Evolutionary conservation across 75 land plant species (phyloP).

Genomic region (Cupressus sempervirens): DNA sequence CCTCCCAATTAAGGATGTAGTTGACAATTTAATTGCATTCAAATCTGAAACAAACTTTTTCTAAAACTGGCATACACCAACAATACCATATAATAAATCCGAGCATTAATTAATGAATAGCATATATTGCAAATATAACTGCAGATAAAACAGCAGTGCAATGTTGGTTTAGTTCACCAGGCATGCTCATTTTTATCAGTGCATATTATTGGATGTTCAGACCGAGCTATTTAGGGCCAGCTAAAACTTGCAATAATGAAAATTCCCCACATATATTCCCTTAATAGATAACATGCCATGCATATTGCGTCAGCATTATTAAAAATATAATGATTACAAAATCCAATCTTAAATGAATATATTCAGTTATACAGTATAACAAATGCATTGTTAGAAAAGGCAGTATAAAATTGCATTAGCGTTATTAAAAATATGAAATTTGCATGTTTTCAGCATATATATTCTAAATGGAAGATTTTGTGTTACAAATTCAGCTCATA

Average conservation of each 20-base stretch:
- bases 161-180: not conserved
- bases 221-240: not conserved
- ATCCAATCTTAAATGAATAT: not conserved
- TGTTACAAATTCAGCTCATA: not conserved
- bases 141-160: not conserved
- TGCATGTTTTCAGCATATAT: not conserved
- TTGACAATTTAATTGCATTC: not conserved
- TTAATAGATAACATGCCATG: not conserved
- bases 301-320: no score
- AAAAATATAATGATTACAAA: not conserved
- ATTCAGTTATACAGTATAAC: not conserved
- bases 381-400: not conserved
- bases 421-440: not conserved
- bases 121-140: not conserved
- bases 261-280: not conserved
- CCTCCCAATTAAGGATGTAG: constrained; percentile 1
- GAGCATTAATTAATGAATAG: not conserved
- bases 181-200: not conserved
- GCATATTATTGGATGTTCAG: not conserved
- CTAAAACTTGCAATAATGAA: not conserved
- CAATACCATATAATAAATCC: not conserved
- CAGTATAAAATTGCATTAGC: not conserved
- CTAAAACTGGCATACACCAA: not conserved
- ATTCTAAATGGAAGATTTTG: not conserved
- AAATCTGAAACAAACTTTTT: not conserved